These are phyloP conservation scores for Diaporthe vexans DNA, from an alignment of 2,329 filamentous ascomycete genomes.

Conservation along the genomic window DNA sequence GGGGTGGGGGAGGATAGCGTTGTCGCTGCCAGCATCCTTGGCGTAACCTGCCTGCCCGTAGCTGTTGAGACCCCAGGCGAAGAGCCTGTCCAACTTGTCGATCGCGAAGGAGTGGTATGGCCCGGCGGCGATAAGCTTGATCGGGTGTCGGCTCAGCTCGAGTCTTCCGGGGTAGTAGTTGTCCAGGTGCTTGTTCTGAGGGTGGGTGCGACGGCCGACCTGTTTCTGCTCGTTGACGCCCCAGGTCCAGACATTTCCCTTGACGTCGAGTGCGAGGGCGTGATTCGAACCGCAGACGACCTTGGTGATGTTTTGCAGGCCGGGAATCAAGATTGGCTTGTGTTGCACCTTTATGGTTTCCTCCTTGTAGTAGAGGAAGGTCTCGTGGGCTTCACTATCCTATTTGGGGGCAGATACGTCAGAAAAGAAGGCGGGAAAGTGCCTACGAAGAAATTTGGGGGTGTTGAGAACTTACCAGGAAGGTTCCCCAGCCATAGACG, in stretches of 20 bases:
- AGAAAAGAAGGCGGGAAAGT: conserved; percentile 26
- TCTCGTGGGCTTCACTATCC: conserved; percentile 43
- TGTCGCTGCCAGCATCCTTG: conserved; percentile 66
- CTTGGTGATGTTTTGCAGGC: conserved; percentile 67
- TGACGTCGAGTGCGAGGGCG: conserved; percentile 69
- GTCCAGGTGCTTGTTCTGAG: conserved; percentile 38
- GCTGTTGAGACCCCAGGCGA: conserved; percentile 76
- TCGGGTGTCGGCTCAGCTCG: conserved; percentile 54
- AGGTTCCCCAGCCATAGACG: conserved; percentile 78
- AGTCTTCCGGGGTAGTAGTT: conserved; percentile 41
- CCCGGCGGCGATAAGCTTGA: conserved; percentile 68
- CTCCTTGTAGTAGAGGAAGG: conserved; percentile 42
- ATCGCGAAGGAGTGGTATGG: conserved; percentile 76
- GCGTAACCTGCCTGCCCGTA: conserved; percentile 74
- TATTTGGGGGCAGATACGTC: conserved; percentile 33
- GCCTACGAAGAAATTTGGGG: conserved; percentile 32
- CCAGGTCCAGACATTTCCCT: conserved; percentile 73
- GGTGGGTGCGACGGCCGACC: conserved; percentile 62
- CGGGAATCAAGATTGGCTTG: conserved; percentile 62
- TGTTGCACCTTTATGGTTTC: conserved; percentile 44
- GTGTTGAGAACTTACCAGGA: conserved; percentile 61
- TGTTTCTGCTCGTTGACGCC: conserved; percentile 75
- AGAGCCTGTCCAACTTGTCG: conserved; percentile 70
- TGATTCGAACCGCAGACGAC: conserved; percentile 71
- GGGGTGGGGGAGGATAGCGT: conserved; percentile 69